A percentile compares a stretch with the other conserved stretches of the same genome.
Evolutionary conservation across 2,329 filamentous ascomycete genomes (phyloP).

Genomic region (Scytalidium lignicola): DNA sequence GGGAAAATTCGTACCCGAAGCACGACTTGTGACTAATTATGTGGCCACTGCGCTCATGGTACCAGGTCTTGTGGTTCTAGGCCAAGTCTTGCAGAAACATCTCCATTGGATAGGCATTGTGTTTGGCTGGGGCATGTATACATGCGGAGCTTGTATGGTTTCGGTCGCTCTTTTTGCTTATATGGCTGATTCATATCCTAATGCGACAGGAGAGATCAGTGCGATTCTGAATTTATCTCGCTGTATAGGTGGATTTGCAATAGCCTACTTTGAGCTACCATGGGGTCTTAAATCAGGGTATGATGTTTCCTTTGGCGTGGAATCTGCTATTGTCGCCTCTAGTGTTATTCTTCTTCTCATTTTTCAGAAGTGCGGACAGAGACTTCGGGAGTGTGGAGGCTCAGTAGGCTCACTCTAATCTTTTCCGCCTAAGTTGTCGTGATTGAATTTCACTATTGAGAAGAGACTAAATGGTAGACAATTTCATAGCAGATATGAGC

Average conservation of each 20-base stretch:
- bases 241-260: constrained; percentile 45
- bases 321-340: constrained; percentile 40
- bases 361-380: too few relatives aligned
- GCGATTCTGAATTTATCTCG: constrained; percentile 47
- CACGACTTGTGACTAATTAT: constrained; percentile 43
- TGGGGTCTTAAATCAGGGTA: constrained; percentile 42
- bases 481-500: too few relatives aligned
- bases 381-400: too few relatives aligned
- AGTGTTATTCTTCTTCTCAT: too few relatives aligned
- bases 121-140: constrained; percentile 47
- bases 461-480: too few relatives aligned
- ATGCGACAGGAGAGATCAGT: constrained; percentile 47
- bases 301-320: constrained; percentile 40
- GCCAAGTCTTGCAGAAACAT: constrained; percentile 42
- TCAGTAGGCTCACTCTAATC: too few relatives aligned
- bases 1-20: constrained; percentile 53
- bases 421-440: too few relatives aligned
- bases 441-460: too few relatives aligned
- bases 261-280: constrained; percentile 43
- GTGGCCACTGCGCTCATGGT: constrained; percentile 44
- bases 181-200: constrained; percentile 48
- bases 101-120: constrained; percentile 49
- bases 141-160: constrained; percentile 50
- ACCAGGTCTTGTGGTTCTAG: constrained; percentile 45
- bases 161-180: constrained; percentile 49